Base-by-base conservation (phyloP, 148 eudicot species). In the Cornus kousa region DNA sequence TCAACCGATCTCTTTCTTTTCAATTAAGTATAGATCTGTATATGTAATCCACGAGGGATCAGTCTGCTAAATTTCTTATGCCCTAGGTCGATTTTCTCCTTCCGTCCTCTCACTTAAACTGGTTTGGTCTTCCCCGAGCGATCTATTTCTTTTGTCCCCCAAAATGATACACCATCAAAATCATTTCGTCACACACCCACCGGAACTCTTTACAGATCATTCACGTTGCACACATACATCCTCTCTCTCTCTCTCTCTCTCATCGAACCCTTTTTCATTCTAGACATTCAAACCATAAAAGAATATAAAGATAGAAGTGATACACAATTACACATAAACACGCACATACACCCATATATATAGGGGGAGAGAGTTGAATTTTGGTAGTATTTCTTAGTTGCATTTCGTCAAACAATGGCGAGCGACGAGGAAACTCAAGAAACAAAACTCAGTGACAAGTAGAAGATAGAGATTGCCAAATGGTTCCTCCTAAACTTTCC, bases 401-500 rank as follows among this genome's bases (percentile, higher is more conserved):
- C 39, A 59, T 74, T 19, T 46, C 31, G 59, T 24, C 70, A 14
- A 12, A 39, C 4, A 79, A 85, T 85, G 91, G 89, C 91, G 13
- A 93, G 89, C 75, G 89, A 89, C 72, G 94, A 90, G 19, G 87
- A 89, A 33, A 77, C 68, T 57, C 72, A 67, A 7, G 88, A 84
- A 33, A 14, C 80, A 39, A 84, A 85, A 76, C 87, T 93, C 23
- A 86, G 77, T 84, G 87, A 84, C 10, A 65, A 83, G 62, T 94
- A 94, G 80, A 97, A 97, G 82, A 82, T 83, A 40, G 94, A 92
- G 82, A 92, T 94, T 74, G 99, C 98, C 67, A 94, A 94, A 81
- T 97, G 99, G 99, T 97, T 97, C 74, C 99, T 97, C 77, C 81
- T 94, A 17, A 94, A 94, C 72, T 84, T 97, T 70, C 99, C 99